A percentile compares a stretch with the other conserved stretches of the same genome.
These are phyloP conservation scores for Rhodomyrtus tomentosa DNA, from an alignment of 345 rosid genomes.

Conservation along the genomic window DNA sequence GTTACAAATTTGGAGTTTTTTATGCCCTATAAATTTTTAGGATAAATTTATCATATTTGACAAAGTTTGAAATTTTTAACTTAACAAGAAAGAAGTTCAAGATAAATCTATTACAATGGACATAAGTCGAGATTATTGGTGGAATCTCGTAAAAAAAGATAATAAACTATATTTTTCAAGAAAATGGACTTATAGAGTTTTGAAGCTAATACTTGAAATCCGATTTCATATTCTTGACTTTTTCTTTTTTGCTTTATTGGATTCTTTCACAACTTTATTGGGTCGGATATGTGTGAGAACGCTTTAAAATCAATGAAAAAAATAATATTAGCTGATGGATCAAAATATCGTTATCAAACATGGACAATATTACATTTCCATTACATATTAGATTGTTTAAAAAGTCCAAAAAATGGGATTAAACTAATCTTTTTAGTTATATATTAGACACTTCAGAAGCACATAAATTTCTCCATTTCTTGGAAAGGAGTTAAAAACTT, in stretches of 20 bases:
- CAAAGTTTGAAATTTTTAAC: background rate
- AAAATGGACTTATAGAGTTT: background rate
- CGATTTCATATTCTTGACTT: background rate
- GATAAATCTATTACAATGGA: background rate
- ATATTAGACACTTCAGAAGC: background rate
- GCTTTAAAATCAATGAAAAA: background rate
- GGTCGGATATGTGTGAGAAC: background rate
- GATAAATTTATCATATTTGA: fast-evolving
- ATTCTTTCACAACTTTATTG: background rate
- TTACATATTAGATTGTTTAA: background rate
- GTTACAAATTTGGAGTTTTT: background rate
- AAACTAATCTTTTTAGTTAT: background rate
- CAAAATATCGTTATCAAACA: background rate
- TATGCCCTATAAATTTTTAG: background rate
- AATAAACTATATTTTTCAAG: background rate
- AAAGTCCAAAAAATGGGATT: background rate
- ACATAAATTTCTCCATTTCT: background rate
- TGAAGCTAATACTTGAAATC: background rate
- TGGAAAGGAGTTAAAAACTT: background rate
- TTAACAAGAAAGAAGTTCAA: background rate
- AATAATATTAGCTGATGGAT: background rate
- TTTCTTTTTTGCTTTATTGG: background rate
- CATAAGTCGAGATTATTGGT: background rate
- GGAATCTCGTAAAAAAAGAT: background rate
- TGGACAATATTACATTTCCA: background rate